Base-by-base conservation (phyloP, 352 stramenopile species). In the Pythium monospermum region DNA sequence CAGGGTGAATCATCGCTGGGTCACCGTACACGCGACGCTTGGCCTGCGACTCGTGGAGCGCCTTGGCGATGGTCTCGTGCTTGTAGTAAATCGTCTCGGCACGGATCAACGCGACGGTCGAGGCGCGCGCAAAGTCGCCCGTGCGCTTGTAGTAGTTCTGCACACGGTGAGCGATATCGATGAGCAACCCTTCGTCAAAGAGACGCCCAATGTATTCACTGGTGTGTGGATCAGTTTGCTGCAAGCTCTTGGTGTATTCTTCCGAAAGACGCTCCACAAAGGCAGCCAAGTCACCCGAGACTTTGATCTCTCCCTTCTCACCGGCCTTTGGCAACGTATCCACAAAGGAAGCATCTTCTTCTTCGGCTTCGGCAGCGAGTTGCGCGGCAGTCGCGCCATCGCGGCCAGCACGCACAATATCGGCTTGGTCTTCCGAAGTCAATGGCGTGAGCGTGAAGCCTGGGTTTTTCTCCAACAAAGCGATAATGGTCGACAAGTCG, bases 181-280 rank as follows among this genome's bases (percentile, higher is more conserved):
- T 81, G 27, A 99, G 74, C 45, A 91, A 72, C 8, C 77, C 80
- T 69, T 99, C 96, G 64, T 98, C 95, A 22, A 85, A 87, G 43
- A 99, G 76, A 28, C 95, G 86, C 19, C 71, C 61, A 35, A 98
- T 89, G 71, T 98, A 99, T 58, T 98, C 94, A 46, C 87, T 77
- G 45, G 94, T 97, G 76, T 98, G 94, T 42, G 95, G 92, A 61
- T 97, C 96, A 28, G 91, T 97, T 49, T 96, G 87, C 71, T 99
- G 96, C n/a, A 99, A 66, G 32, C 70, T 88, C 83, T 99, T 99
- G 53, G 78, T 98, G 79, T 99, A 99, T 71, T 99, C 96, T 61
- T 99, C 94, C 44, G 96, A 91, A 19, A 99, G 77, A 33, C 92
- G 89, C 37, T 91, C 83, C 28, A 99, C 75, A 53, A 96, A 97